A percentile compares a stretch with the other conserved stretches of the same genome.
These are phyloP conservation scores for Vaucheria bursata DNA, from an alignment of 352 stramenopile genomes.

Conservation along the genomic window DNA sequence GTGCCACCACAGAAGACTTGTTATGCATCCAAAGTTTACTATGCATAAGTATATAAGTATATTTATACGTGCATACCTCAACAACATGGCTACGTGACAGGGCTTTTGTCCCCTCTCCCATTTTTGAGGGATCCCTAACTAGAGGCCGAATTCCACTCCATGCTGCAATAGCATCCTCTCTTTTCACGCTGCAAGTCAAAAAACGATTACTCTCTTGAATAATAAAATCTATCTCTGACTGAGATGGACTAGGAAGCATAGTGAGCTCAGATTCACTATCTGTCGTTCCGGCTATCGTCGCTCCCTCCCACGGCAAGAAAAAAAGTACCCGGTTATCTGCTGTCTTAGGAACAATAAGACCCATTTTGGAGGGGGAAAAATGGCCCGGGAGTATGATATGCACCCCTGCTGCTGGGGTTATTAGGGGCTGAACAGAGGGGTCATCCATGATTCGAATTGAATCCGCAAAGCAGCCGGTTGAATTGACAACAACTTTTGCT, in stretches of 20 bases:
- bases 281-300: slow-evolving; percentile 80
- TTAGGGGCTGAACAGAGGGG: slow-evolving; percentile 71
- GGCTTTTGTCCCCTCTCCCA: slow-evolving; percentile 50
- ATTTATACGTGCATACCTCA: slow-evolving; percentile 63
- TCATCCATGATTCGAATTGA: slow-evolving; percentile 72
- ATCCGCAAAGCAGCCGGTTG: slow-evolving; percentile 84
- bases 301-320: slow-evolving; percentile 87
- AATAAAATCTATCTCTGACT: slow-evolving; percentile 85
- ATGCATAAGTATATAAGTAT: too few relatives aligned
- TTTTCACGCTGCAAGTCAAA: slow-evolving; percentile 68
- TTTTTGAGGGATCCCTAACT: slow-evolving; percentile 66
- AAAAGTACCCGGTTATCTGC: slow-evolving; percentile 79
- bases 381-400: slow-evolving; percentile 88
- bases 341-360: slow-evolving; percentile 89
- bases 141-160: slow-evolving; percentile 90
- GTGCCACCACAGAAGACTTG: too few relatives aligned
- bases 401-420: slow-evolving; percentile 81
- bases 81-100: slow-evolving; percentile 82
- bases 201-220: slow-evolving; percentile 75
- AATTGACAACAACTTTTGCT: slow-evolving; percentile 80
- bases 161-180: slow-evolving; percentile 80
- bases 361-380: slow-evolving; percentile 85
- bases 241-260: slow-evolving; percentile 80
- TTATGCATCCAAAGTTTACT: too few relatives aligned
- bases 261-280: slow-evolving; percentile 84